Conservation (phyloP, 2,329 filamentous ascomycete species). For the Aspergillus sp. region DNA sequence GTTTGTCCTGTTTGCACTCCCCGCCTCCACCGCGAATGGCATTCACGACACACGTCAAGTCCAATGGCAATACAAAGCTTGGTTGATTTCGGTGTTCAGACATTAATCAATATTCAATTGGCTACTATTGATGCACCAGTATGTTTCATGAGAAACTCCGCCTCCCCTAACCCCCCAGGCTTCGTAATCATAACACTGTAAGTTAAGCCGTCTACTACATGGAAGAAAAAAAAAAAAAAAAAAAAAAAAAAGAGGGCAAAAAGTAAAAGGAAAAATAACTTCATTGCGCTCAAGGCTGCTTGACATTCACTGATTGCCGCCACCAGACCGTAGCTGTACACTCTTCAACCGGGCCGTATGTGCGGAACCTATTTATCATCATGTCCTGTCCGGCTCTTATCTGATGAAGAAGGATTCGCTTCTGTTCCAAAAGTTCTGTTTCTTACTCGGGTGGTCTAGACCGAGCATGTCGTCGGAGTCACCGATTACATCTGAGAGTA, state of each 20-base stretch:
- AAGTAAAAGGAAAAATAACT: not conserved
- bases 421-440: slow-evolving; percentile 58
- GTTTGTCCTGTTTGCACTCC: slow-evolving; percentile 37
- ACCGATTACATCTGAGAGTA: slow-evolving; percentile 62
- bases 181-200: not conserved
- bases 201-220: not conserved
- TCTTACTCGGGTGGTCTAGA: slow-evolving; percentile 64
- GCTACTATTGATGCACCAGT: not conserved
- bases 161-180: not conserved
- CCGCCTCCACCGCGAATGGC: not conserved
- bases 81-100: not conserved
- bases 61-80: not conserved
- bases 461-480: slow-evolving; percentile 75
- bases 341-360: not conserved
- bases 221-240: not conserved
- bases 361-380: not conserved
- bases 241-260: not conserved
- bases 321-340: not conserved
- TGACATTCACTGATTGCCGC: not conserved
- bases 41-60: not conserved
- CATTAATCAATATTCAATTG: not conserved
- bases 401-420: slow-evolving; percentile 66
- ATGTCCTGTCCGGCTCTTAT: slow-evolving; percentile 32
- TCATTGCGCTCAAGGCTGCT: not conserved
- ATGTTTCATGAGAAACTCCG: not conserved